A percentile compares a stretch with the other conserved stretches of the same genome.
phyloP scores from a whole-genome alignment of 2,329 filamentous ascomycete species.

The Alternaria postmessia region DNA sequence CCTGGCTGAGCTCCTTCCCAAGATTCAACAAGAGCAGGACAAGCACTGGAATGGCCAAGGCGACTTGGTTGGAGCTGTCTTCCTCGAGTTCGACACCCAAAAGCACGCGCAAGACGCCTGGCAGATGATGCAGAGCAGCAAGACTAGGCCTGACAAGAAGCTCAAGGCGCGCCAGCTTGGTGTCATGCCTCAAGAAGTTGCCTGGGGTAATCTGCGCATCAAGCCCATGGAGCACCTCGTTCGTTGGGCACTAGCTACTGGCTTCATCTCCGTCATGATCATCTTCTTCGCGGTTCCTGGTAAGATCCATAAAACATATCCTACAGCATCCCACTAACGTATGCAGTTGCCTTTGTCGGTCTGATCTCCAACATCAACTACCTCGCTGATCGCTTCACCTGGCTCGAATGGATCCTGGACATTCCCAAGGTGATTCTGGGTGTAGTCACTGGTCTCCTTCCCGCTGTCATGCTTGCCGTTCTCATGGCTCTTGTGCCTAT shows the following conservation, averaged over 20 bases:
- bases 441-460: slow-evolving; percentile 57
- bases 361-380: slow-evolving; percentile 56
- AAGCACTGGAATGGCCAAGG: slow-evolving; percentile 72
- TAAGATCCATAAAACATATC: slow-evolving; percentile 7
- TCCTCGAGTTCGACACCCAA: slow-evolving; percentile 86
- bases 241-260: slow-evolving; percentile 46
- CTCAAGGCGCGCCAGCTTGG: slow-evolving; percentile 54
- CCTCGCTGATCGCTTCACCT: slow-evolving; percentile 48
- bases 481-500: slow-evolving; percentile 57
- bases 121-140: slow-evolving; percentile 65
- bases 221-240: slow-evolving; percentile 41
- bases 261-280: slow-evolving; percentile 52
- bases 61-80: slow-evolving; percentile 76
- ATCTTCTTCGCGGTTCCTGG: slow-evolving; percentile 57
- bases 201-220: slow-evolving; percentile 58
- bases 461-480: slow-evolving; percentile 53
- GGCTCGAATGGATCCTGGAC: slow-evolving; percentile 53
- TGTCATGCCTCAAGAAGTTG: slow-evolving; percentile 56
- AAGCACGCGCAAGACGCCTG: slow-evolving; percentile 84
- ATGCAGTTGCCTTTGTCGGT: slow-evolving; percentile 53
- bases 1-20: slow-evolving; percentile 75
- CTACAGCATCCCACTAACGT: slow-evolving; percentile 16
- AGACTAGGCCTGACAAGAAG: slow-evolving; percentile 46
- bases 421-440: slow-evolving; percentile 54
- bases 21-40: slow-evolving; percentile 72